phyloP scores from a whole-genome alignment of 164 flowering plant species.

The Stephania japonica region DNA sequence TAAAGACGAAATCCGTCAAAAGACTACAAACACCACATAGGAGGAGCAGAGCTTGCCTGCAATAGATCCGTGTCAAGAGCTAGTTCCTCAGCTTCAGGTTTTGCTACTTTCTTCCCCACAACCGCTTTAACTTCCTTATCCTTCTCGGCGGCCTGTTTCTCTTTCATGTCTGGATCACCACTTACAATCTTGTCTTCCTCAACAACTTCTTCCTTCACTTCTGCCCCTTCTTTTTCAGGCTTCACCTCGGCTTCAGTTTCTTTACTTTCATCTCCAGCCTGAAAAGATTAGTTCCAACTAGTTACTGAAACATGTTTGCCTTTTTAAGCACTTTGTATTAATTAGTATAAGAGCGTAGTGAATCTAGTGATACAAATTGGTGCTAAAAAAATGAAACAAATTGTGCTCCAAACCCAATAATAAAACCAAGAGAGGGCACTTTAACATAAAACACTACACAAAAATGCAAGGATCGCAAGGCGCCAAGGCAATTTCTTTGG shows the following conservation, averaged over 20 bases:
- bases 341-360: too few species aligned
- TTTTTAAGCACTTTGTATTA: too few species aligned
- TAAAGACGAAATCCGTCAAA: neutral
- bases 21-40: neutral
- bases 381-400: too few species aligned
- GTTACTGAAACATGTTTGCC: too few species aligned
- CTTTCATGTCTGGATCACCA: conserved; percentile 21
- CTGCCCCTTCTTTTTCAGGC: conserved; percentile 21
- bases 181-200: conserved; percentile 17
- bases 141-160: conserved; percentile 18
- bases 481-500: too few species aligned
- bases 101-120: conserved; percentile 31
- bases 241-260: conserved; percentile 23
- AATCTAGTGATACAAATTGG: too few species aligned
- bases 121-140: conserved; percentile 17
- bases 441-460: too few species aligned
- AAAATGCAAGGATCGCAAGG: too few species aligned
- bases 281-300: too few species aligned
- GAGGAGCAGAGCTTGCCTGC: conserved; percentile 37
- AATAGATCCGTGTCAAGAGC: conserved; percentile 63
- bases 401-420: too few species aligned
- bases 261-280: conserved; percentile 27
- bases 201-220: conserved; percentile 22
- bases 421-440: too few species aligned
- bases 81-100: conserved; percentile 26